Evolutionary conservation across 148 eudicot species (phyloP), one percentile per base, ranked within the genome.

Genomic region (Camellia granthamiana): DNA sequence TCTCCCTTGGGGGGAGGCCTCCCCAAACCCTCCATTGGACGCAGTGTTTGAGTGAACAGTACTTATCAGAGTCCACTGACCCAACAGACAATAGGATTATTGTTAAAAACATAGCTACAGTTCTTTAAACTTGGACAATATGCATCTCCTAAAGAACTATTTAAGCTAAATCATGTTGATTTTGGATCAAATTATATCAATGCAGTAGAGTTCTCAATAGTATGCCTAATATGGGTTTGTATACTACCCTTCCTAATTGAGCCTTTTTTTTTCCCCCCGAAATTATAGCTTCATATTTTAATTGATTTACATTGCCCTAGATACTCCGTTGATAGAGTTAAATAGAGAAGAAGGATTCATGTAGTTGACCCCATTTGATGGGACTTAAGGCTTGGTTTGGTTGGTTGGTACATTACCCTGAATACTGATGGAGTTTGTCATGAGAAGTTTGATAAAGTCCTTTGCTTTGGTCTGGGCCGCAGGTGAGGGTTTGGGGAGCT

Each of bases 401-500:
- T 30, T 30, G 38, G 38, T 30, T 30, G 38, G 38, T 30, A 30
- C 38, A 30, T 30, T 65, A 65, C 43, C 70, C 38, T 4, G 21
- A 68, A 9, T 43, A 68, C 13, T 16, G 46, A 30, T 41, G 70
- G 47, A 1, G 69, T 30, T 67, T 5, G 12, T 72, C 59, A 49
- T 51, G 64, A 60, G 74, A 52, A 41, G 43, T 58, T 46, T 46
- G 47, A 19, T 44, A 13, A 69, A 23, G 61, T 75, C 41, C 14
- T 68, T 55, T 44, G 4, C 43, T 15, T 19, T 58, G 55, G 42
- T 38, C 30, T 11, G 71, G 76, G 46, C 54, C 81, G 80, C 89
- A 94, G 98, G 98, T 76, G 93, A 96, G 87, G 99, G 98, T 77
- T 89, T 96, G 47, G 99, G 99, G 44, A 92, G 98, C 86, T 96